Conservation (phyloP, 164 flowering plant genomes). For the Aristolochia contorta region DNA sequence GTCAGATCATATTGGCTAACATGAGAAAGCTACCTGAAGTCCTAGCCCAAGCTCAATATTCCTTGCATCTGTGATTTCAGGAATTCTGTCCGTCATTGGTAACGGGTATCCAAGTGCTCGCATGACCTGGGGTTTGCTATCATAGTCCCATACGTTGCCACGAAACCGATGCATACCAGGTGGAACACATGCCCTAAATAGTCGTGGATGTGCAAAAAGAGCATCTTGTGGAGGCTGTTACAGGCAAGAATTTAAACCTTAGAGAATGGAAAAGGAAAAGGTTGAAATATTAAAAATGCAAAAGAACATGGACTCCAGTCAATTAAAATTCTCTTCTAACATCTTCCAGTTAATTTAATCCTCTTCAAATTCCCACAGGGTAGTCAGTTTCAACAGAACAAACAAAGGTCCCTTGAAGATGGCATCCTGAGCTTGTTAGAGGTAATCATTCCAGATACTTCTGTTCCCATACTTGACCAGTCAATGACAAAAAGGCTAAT, state of each 20-base stretch:
- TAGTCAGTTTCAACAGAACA: too few species aligned
- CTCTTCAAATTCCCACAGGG: too few species aligned
- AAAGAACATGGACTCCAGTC: too few species aligned
- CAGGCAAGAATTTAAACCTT: neutral
- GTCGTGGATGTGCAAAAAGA: slow-evolving; percentile 90
- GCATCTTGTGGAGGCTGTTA: slow-evolving; percentile 90
- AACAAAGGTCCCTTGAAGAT: too few species aligned
- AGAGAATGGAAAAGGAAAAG: too few species aligned
- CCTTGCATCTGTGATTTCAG: slow-evolving; percentile 86
- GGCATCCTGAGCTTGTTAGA: too few species aligned
- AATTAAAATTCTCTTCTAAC: too few species aligned
- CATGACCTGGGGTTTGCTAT: slow-evolving; percentile 82
- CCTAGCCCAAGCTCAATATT: slow-evolving; percentile 97
- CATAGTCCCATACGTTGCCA: slow-evolving; percentile 94
- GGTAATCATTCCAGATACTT: too few species aligned
- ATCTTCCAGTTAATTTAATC: too few species aligned
- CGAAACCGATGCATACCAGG: slow-evolving; percentile 98
- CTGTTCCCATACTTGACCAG: too few species aligned
- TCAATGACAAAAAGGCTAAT: too few species aligned
- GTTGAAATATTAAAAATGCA: too few species aligned
- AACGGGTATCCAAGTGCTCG: slow-evolving; percentile 77
- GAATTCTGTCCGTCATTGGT: slow-evolving; percentile 55
- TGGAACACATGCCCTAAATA: slow-evolving; percentile 88
- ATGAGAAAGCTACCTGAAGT: slow-evolving; percentile 53
- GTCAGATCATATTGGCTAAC: neutral